phyloP scores from a whole-genome alignment of 345 rosid species.

The Odontarrhena argentea region DNA sequence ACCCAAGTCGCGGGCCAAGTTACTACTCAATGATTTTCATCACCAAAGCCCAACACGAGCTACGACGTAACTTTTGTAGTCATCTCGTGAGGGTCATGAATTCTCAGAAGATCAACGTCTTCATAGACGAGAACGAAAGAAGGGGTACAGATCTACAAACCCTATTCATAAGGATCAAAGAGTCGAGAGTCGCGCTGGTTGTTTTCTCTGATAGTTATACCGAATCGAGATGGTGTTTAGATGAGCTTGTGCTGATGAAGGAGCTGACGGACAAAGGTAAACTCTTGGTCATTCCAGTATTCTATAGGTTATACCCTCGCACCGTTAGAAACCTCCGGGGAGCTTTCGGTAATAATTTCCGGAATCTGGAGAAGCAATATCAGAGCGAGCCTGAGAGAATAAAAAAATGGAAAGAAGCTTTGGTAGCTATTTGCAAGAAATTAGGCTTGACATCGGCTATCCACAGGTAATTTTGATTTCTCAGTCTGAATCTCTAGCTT shows the following conservation, averaged over 20 bases:
- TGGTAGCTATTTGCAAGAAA: not conserved
- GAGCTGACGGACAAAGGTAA: not conserved
- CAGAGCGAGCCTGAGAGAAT: not conserved
- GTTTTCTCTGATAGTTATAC: conserved; percentile 4
- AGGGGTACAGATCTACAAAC: too few species aligned
- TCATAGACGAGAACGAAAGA: not conserved
- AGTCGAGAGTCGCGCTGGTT: not conserved
- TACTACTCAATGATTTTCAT: too few species aligned
- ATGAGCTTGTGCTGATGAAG: conserved; percentile 2
- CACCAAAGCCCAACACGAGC: too few species aligned
- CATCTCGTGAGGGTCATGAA: not conserved
- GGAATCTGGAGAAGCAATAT: not conserved
- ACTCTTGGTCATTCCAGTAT: not conserved
- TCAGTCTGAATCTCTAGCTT: too few species aligned
- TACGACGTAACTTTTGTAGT: not conserved
- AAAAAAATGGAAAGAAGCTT: not conserved
- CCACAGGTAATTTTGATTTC: not conserved
- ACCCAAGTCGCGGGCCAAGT: too few species aligned
- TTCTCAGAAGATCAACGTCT: not conserved
- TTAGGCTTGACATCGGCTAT: not conserved
- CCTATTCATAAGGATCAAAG: too few species aligned
- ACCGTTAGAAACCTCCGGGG: not conserved
- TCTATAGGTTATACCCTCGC: not conserved
- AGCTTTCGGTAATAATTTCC: not conserved
- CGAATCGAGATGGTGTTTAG: not conserved